These are phyloP conservation scores for Scedosporium aurantiacum DNA, from an alignment of 2,329 filamentous ascomycete genomes.

Conservation along the genomic window DNA sequence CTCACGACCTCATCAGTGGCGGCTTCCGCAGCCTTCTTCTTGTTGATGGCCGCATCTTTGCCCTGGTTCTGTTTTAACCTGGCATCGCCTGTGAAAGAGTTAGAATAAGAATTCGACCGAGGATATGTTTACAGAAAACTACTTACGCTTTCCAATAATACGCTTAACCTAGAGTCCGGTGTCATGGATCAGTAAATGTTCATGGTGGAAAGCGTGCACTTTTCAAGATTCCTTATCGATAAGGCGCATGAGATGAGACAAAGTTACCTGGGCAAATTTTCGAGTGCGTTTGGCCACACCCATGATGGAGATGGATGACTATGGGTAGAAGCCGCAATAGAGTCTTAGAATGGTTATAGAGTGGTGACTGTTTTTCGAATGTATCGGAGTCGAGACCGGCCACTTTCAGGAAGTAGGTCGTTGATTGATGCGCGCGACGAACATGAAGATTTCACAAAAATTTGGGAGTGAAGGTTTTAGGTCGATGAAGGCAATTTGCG, in stretches of 20 bases:
- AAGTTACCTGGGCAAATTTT: constrained; percentile 65
- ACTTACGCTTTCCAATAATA: constrained; percentile 56
- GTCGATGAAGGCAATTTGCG: constrained; percentile 8
- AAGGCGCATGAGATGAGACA: constrained; percentile 4
- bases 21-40: constrained; percentile 46
- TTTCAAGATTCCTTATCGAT: constrained; percentile 16
- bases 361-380: no score
- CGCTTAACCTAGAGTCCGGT: constrained; percentile 54
- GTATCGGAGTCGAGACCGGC: no score
- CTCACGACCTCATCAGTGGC: constrained; percentile 52
- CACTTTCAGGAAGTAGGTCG: background rate
- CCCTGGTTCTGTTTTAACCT: constrained; percentile 71
- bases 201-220: background rate
- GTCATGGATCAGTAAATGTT: constrained; percentile 2
- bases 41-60: constrained; percentile 48
- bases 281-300: constrained; percentile 81
- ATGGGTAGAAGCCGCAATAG: background rate
- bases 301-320: constrained; percentile 41
- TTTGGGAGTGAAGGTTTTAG: constrained; percentile 7
- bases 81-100: constrained; percentile 42
- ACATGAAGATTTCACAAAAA: constrained; percentile 6
- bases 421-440: background rate
- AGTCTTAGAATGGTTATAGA: no score
- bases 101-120: background rate
- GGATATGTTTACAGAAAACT: background rate